Evolutionary conservation across 1,284 basidiomycete genomes (phyloP).

Genomic region (Heterobasidion irregulare): DNA sequence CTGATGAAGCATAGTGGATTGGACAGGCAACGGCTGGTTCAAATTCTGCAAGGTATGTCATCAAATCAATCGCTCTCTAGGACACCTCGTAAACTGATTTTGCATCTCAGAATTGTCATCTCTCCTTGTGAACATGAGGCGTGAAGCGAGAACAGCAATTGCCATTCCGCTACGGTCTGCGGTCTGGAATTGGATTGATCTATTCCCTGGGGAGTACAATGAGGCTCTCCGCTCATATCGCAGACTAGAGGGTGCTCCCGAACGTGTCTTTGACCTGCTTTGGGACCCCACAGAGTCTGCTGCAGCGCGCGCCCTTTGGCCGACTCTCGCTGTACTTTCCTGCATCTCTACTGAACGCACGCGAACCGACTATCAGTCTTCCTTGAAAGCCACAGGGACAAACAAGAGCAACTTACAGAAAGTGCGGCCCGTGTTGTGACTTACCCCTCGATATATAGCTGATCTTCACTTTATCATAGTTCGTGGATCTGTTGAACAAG

Average conservation of each 20-base stretch:
- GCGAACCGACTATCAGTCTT: conserved; percentile 40
- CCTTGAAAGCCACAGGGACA: conserved; percentile 17
- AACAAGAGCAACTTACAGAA: conserved; percentile 18
- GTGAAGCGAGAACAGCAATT: conserved; percentile 66
- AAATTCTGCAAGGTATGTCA: conserved; percentile 53
- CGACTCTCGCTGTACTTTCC: conserved; percentile 71
- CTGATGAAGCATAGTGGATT: conserved; percentile 68
- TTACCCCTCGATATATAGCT: neutral
- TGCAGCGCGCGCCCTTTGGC: conserved; percentile 62
- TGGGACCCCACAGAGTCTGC: conserved; percentile 49
- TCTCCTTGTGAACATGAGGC: conserved; percentile 78
- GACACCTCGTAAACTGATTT: neutral
- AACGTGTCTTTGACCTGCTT: conserved; percentile 77
- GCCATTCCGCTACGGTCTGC: conserved; percentile 72
- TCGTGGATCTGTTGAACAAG: conserved; percentile 48
- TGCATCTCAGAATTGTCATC: conserved; percentile 62
- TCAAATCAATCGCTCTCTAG: neutral
- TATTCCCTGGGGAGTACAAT: conserved; percentile 77
- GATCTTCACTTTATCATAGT: conserved; percentile 21
- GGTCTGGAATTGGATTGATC: conserved; percentile 90
- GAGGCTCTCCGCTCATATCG: conserved; percentile 59
- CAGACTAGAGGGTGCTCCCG: conserved; percentile 71
- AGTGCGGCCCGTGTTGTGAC: conserved; percentile 11
- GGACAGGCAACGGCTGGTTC: conserved; percentile 55
- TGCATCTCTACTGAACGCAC: conserved; percentile 76